Evolutionary conservation across 2,329 filamentous ascomycete species (phyloP).

Genomic region (Chalaropsis ovoidea): DNA sequence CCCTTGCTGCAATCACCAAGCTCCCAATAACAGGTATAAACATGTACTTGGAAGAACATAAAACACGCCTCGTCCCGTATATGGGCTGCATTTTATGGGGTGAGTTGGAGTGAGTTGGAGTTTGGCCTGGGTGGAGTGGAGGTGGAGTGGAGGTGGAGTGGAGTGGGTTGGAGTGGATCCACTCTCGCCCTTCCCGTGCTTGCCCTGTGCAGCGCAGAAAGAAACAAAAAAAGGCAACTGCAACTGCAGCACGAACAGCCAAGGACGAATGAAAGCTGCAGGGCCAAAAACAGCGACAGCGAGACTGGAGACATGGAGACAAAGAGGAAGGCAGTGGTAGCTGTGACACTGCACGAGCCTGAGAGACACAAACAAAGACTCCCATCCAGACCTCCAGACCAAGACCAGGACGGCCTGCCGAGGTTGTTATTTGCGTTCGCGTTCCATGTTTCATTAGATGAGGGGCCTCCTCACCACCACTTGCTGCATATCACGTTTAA

Average conservation of each 20-base stretch:
- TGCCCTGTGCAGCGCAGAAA: slow-evolving; percentile 5
- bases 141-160: neutral
- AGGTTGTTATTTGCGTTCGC: no score
- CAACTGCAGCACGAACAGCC: neutral
- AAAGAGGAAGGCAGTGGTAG: no score
- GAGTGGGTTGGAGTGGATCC: neutral
- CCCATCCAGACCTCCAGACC: no score
- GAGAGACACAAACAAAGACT: no score
- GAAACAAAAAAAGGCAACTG: neutral
- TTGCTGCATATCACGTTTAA: no score
- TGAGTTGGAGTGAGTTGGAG: neutral
- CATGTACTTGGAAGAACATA: neutral
- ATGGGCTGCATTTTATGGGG: neutral
- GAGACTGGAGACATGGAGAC: neutral
- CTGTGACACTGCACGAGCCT: no score
- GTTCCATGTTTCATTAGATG: no score
- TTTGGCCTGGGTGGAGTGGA: neutral
- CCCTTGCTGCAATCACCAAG: neutral
- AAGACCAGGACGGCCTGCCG: no score
- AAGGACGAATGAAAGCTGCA: neutral
- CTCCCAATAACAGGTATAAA: neutral
- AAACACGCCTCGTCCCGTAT: slow-evolving; percentile 1
- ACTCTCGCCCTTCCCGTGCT: slow-evolving; percentile 6
- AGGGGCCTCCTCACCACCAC: no score
- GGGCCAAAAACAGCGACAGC: neutral